Evolutionary conservation across 257 asterid genomes (phyloP), one percentile per base, ranked within the genome.

Genomic region (Jacaranda mimosifolia): DNA sequence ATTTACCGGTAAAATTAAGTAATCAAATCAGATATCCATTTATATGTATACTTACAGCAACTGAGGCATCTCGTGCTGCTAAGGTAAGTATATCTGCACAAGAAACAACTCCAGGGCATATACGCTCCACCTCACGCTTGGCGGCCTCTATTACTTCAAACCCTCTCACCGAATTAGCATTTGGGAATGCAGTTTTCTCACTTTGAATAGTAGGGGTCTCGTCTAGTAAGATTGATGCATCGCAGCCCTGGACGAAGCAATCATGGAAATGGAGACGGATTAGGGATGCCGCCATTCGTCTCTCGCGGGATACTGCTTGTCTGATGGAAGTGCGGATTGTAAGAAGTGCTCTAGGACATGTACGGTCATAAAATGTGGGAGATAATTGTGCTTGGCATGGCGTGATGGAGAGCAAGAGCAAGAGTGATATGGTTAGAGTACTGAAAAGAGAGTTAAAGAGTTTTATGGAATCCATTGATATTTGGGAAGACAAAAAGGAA

Each of bases 201-300:
- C 85, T 79, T 13, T 70, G 77, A 46, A 82, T 80, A 0, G 79
- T 68, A 9, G 87, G 4, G 26, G 86, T 40, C 32, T 82, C 82
- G 65, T 88, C 90, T 0, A 88, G 85, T 0, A 88, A 26, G 58
- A 88, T 39, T 3, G 92, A 88, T 0, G 82, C 92, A 65, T 80
- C 87, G 43, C 87, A 81, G 9, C 89, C 90, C 72, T 86, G 89
- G 2, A 85, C 88, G 43, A 85, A 85, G 81, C 91, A 85, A 39
- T 85, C 91, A 53, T 87, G 89, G 74, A 87, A 87, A n/a, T 79
- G 88, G 63, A 87, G 88, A 4, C 90, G 90, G 18, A 88, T 73
- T 75, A 85, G 79, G 8, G 90, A 88, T 1, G 87, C 88, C 0
- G 89, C 89, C 89, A 87, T 87, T 5, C 87, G 75, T 0, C 87